Base-by-base conservation (phyloP, 768 basidiomycete genomes). In the Pulveroboletus sp. region DNA sequence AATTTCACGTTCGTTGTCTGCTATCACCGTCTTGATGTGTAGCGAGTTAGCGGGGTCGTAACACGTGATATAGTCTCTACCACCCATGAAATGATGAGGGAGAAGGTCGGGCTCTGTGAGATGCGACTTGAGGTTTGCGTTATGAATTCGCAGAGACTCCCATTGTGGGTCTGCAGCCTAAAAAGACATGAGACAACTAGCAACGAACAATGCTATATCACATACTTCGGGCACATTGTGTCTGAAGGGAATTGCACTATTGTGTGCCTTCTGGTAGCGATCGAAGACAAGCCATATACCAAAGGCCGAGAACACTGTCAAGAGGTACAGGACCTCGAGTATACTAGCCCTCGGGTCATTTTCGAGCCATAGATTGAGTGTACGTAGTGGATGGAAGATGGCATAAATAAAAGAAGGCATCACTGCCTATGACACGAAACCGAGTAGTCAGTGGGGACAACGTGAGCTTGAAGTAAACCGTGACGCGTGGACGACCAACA, bases 41-140 rank as follows among this genome's bases (percentile, higher is more conserved):
- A 87, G 75, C 19, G 84, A 85, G 13, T 90, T 94, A 4, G 93
- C 84, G 13, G 95, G 95, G 67, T 97, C 95, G 58, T 82, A 98
- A 63, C 86, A 85, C 2, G 95, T 98, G 51, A 97, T 87, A 62
- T 87, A 92, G 35, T 81, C 75, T 39, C 80, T 72, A 34, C 74
- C 75, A 1, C 71, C 64, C 25, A 77, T 63, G 12, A 67, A 62
- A 37, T 75, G 61, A 2, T 74, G 62, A 4, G 85, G 82, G 32
- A 78, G 69, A 27, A 93, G 72, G 10, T 76, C 75, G 2, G 72
- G 65, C 52, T 80, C 73, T 7, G 71, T 69, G 34, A 77, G 64
- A 65, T 94, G 92, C 4, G 88, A 84, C 51, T 76, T 74, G 37
- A 93, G 73, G 43, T 72, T 71, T 6, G 90, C 78, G 19, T 83